Conservation (phyloP, 495 filamentous ascomycete species). For the Tuber magnatum region DNA sequence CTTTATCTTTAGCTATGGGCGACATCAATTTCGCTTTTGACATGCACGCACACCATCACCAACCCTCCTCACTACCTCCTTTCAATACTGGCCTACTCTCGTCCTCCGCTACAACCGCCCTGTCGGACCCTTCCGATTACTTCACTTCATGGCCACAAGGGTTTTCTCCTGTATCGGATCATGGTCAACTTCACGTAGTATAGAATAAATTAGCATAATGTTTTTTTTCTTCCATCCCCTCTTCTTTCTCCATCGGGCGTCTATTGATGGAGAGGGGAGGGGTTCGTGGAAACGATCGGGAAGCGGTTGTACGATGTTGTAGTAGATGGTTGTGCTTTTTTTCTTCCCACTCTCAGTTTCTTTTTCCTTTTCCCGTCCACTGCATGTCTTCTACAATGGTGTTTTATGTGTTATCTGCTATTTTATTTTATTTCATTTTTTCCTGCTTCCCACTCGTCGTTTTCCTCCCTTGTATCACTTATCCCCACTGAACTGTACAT, state of each 20-base stretch:
- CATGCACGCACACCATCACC: constrained; percentile 25
- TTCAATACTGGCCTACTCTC: constrained; percentile 28
- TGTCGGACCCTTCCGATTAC: constrained; percentile 32
- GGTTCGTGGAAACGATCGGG: background rate
- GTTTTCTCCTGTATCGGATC: constrained; percentile 33
- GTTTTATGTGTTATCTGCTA: constrained; percentile 2
- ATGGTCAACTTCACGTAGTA: constrained; percentile 11
- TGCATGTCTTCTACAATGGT: background rate
- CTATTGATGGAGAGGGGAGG: background rate
- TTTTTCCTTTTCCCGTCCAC: background rate
- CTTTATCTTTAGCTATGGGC: constrained; percentile 3
- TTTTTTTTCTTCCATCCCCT: background rate
- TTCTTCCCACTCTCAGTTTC: background rate
- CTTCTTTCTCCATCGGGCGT: background rate
- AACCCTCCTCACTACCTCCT: constrained; percentile 28
- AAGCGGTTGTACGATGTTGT: background rate
- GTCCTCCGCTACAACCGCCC: constrained; percentile 19
- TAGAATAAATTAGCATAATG: constrained; percentile 2
- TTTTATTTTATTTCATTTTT: background rate
- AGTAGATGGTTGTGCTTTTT: background rate
- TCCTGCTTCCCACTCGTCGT: background rate
- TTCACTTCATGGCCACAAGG: constrained; percentile 34
- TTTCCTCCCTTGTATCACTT: background rate
- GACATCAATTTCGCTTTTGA: constrained; percentile 32
- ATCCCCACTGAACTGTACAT: background rate